Base-by-base conservation (phyloP, 345 rosid genomes). In the Gossypium anomalum region DNA sequence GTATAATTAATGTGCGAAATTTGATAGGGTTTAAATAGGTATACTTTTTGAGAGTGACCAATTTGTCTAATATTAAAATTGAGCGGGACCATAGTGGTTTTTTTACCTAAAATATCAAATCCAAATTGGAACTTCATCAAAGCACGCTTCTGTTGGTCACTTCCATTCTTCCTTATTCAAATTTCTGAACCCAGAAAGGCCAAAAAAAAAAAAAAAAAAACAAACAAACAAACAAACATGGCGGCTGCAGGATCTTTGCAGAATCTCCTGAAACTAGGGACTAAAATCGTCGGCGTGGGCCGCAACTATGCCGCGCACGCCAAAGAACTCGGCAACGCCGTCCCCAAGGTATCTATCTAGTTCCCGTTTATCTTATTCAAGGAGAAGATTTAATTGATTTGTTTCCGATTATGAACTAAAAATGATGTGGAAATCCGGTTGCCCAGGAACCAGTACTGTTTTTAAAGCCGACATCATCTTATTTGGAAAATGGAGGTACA, bases 291-390 rank as follows among this genome's bases (percentile, higher is more conserved):
- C 43, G 98, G 88, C 81, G 99, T 95, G 41, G 98, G 98, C 64
- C 98, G 96, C 13, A 95, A 95, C 86, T 95, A 95, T 79, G 91
- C 88, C 23, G 96, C 99, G 1, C 99, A 95, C 78, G 97, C 99
- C 80, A 90, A 88, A 80, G 99, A 95, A 25, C 97, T 95, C 56
- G 98, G 98, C 77, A 91, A 90, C 86, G 86, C 99, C 60, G 87
- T 93, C 65, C 96, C 98, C 53, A 91, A 90, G 93, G 98, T 89
- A 73, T 27, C 45, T 17, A 3, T 34, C 41, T 4, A 57, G 12
- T 9, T 20, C 27, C 27, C 62, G 15, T 57, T 57, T 53, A n/a
- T 17, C 58, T 53, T n/a, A 53, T 53, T 53, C 22, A 53, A n/a
- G n/a, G 58, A 53, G 58, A 9, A n/a, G 58, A n/a, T 22, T 57